Evolutionary conservation across 805 yeast species (phyloP), one percentile per base, ranked within the genome.

Genomic region (Yarrowia sp.): DNA sequence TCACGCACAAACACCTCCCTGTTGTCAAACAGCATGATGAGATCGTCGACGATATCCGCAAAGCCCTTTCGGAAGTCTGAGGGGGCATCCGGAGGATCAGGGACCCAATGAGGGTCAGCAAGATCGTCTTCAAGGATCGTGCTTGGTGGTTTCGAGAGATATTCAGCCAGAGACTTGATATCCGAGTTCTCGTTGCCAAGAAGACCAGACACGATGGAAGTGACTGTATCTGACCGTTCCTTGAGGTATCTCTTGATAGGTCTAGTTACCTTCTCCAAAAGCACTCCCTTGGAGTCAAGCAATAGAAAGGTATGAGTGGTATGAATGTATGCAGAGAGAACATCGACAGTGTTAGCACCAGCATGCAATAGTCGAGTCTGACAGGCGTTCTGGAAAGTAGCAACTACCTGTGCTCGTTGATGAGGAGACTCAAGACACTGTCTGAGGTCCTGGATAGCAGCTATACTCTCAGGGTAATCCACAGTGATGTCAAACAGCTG

Each of bases 11-110:
- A 89, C 0, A 84, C 80, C 15, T 85, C 88, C 72, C 88, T 88
- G 71, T 87, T 83, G 59, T 90, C 94, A 77, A 87, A 89, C 0
- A 92, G 85, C 1, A 93, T 86, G 2, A 90, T 82, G 41, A 92
- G 79, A 0, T 91, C 85, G 71, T 87, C 92, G 26, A 92, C 86
- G 5, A 88, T 84, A 74, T 91, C 97, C 50, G 85, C 84, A 3
- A 71, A 63, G 11, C 82, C 83, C 70, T 86, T 85, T 55, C 85
- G 83, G 79, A 90, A 92, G 76, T 91, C 97, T 0, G 93, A 91
- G n/a, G 92, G 83, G 0, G 97, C 96, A 78, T 92, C 97, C 15
- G 90, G 83, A 0, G 97, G 97, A 72, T 91, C 97, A 0, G 97
- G 97, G 9, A 77, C 76, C 97, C 97, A 91, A 58, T 84, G 80